These are phyloP conservation scores for Pyrenophora graminea DNA, from an alignment of 2,329 filamentous ascomycete genomes.

Conservation along the genomic window DNA sequence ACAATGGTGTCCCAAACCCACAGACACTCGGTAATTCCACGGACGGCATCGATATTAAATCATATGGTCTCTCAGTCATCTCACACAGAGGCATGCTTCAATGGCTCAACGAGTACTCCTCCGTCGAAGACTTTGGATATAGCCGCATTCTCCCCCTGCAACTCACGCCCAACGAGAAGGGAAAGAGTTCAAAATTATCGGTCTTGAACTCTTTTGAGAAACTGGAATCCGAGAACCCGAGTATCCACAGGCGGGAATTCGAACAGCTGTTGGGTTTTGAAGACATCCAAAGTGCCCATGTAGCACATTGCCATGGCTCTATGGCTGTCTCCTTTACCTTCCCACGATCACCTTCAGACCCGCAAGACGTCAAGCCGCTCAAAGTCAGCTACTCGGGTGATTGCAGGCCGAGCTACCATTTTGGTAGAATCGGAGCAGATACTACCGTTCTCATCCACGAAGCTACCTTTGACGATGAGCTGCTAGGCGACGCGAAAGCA, in stretches of 20 bases:
- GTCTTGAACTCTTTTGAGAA: conserved; percentile 30
- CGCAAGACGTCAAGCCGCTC: conserved; percentile 58
- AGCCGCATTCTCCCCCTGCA: conserved; percentile 59
- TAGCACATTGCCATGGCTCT: conserved; percentile 79
- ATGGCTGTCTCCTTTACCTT: conserved; percentile 79
- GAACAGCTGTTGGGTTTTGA: conserved; percentile 63
- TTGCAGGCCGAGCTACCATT: conserved; percentile 72
- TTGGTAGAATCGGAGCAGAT: conserved; percentile 71
- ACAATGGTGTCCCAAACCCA: conserved; percentile 43
- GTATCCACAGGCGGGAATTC: conserved; percentile 36
- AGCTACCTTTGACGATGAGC: conserved; percentile 91
- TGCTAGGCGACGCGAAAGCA: conserved; percentile 73
- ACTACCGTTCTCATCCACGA: conserved; percentile 91
- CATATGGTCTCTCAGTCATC: conserved; percentile 56
- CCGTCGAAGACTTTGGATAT: conserved; percentile 77
- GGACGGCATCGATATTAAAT: conserved; percentile 36
- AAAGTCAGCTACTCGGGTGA: conserved; percentile 94
- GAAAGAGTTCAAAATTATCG: conserved; percentile 25
- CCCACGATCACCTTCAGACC: conserved; percentile 52
- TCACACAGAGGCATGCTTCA: conserved; percentile 72
- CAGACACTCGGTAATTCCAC: conserved; percentile 17
- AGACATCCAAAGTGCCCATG: conserved; percentile 68
- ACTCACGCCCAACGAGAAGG: conserved; percentile 41
- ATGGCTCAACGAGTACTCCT: conserved; percentile 79
- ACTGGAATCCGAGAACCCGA: conserved; percentile 2